Base-by-base conservation (phyloP, 2,329 filamentous ascomycete genomes). In the Pseudogymnoascus sp. region DNA sequence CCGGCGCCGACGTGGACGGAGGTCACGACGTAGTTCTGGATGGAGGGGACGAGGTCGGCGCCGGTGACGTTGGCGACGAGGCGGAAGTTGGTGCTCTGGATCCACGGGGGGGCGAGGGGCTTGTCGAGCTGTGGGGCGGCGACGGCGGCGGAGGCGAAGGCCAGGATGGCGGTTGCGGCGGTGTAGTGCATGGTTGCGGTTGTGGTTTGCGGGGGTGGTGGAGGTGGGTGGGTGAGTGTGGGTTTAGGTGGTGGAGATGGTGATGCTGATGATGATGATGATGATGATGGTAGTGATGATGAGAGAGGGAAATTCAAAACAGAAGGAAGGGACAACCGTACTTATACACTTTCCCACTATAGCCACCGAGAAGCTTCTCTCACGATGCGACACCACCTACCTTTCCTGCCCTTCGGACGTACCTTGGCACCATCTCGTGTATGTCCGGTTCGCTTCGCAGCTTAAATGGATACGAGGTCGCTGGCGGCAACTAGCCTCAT, bases 51-150 rank as follows among this genome's bases (percentile, higher is more conserved):
- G 60, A 81, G 75, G 66, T 80, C 77, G 36, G 68, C 67, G 13
- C 72, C 74, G 8, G 77, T 78, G 40, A 81, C 76, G 65, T 80
- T 79, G 69, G 78, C 76, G 19, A 79, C 72, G 28, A 81, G 74
- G 38, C 71, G 74, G 72, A 80, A 80, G 62, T 61, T 62, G 5
- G 35, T 35, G 15, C 64, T 64, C 13, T 21, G 50, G 7, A 64
- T 59, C 2, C 60, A 64, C n/a, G 66, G 65, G 19, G 69, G 67
- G 13, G 65, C 67, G 13, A 61, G 64, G 63, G 17, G 63, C 50
- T 63, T 65, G 31, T 11, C 31, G 13, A 36, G n/a, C 10, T 60
- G 62, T 7, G 64, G 62, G 7, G 62, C 62, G 33, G 61, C 61
- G 28, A 28, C 35, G 4, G 67, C 66, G n/a, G 67, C 66, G 19